Evolutionary conservation across 108 stramenopile genomes (phyloP).

Genomic region (Cyclotella distinguenda): DNA sequence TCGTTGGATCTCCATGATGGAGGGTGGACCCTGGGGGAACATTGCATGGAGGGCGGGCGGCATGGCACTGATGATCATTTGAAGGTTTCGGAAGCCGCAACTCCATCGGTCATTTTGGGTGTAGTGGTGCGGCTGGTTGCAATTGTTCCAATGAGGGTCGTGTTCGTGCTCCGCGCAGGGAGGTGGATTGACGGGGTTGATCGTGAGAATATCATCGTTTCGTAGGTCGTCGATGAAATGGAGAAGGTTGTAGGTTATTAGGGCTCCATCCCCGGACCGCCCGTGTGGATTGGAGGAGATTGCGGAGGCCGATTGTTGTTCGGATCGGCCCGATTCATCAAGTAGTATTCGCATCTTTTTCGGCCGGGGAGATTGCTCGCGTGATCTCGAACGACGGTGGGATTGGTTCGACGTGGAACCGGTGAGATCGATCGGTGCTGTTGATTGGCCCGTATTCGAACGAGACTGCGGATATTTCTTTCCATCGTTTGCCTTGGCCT

Average conservation of each 20-base stretch:
- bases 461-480: too few species aligned
- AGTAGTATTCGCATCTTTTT: neutral
- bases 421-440: too few species aligned
- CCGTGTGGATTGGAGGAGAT: too few species aligned
- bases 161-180: neutral
- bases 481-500: too few species aligned
- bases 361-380: too few species aligned
- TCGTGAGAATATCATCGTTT: constrained; percentile 9
- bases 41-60: constrained; percentile 45
- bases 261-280: neutral
- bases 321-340: too few species aligned
- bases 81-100: constrained; percentile 81
- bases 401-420: too few species aligned
- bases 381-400: too few species aligned
- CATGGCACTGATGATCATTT: constrained; percentile 73
- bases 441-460: too few species aligned
- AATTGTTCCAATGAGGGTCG: neutral
- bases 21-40: constrained; percentile 53
- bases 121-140: constrained; percentile 34
- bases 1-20: constrained; percentile 54
- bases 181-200: neutral
- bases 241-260: constrained; percentile 7
- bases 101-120: constrained; percentile 74
- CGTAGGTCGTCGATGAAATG: constrained; percentile 1
- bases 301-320: too few species aligned